Evolutionary conservation across 129 eudicot species (phyloP).

Genomic region (Gnaphalium uliginosum): DNA sequence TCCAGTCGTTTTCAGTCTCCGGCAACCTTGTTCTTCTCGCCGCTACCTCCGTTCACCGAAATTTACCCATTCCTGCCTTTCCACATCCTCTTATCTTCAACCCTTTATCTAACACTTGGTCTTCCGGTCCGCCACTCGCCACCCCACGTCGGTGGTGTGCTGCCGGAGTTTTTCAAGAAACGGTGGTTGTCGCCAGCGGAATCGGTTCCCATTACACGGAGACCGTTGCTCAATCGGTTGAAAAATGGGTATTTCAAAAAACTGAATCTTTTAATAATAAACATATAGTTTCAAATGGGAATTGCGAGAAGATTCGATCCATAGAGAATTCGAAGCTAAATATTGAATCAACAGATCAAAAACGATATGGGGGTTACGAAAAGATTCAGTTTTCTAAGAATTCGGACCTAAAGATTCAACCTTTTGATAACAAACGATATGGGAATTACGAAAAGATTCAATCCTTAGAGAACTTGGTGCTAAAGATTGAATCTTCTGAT

Average conservation of each 20-base stretch:
- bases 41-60: constrained; percentile 45
- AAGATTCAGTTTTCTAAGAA: neutral
- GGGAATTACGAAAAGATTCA: neutral
- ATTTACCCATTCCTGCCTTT: constrained; percentile 48
- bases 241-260: constrained; percentile 52
- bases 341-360: neutral
- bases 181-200: constrained; percentile 65
- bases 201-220: constrained; percentile 56
- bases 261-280: neutral
- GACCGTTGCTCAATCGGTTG: constrained; percentile 57
- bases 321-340: constrained; percentile 48
- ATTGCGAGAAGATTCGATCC: constrained; percentile 46
- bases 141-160: constrained; percentile 88
- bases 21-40: constrained; percentile 52
- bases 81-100: constrained; percentile 52
- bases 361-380: neutral
- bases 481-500: neutral
- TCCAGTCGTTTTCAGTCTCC: constrained; percentile 53
- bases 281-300: neutral
- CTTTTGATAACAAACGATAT: neutral
- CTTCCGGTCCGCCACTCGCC: constrained; percentile 45
- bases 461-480: neutral
- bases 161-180: constrained; percentile 40
- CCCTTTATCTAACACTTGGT: constrained; percentile 48
- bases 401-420: neutral